Base-by-base conservation (phyloP, 176 grass and related monocot species). In the Triticum turgidum region DNA sequence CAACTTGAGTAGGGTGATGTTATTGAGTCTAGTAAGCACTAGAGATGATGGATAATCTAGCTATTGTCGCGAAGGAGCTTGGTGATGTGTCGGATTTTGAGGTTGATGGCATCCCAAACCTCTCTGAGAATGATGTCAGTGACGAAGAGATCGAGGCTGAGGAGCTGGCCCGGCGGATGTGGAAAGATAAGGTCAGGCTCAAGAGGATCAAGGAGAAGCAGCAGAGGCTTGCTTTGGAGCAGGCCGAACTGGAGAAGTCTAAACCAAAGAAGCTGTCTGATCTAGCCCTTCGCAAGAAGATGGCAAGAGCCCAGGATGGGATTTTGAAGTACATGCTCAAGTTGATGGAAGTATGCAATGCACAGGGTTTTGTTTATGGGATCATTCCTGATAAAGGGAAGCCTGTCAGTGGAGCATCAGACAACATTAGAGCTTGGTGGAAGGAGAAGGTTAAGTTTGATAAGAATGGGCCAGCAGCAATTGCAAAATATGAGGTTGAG, bases 301-400 rank as follows among this genome's bases (percentile, higher is more conserved):
- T 89, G 86, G 84, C 93, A 1, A 92, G 96, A 87, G 96, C 90
- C 4, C 96, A 98, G 54, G 90, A 96, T 86, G 96, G 96, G 68
- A 96, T 98, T 66, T 65, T 98, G 41, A 98, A 92, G 84, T 96
- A 98, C 84, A 98, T 98, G 96, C 79, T 98, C 63, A 98, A 96
- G 82, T 68, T 98, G 77, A 81, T 91, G 89, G 85, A 91, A 52
- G 85, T 87, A 22, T 87, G 85, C 81, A 84, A 91, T 69, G 89
- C 89, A 0, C 89, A 51, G 3, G 89, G 85, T 11, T 91, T 91
- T 61, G 85, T 87, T 38, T 91, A 84, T 1, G 89, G 85, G 61
- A 87, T 91, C 35, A 87, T 91, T 69, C 85, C 85, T 49, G 69
- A 91, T 8, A 69, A 91, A 69, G 89, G 89, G 37, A 87, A 87